Percentiles rank a stretch among this genome's conserved stretches.
Conservation (phyloP, 805 yeast species). For the Isabelozyma heimii region DNA sequence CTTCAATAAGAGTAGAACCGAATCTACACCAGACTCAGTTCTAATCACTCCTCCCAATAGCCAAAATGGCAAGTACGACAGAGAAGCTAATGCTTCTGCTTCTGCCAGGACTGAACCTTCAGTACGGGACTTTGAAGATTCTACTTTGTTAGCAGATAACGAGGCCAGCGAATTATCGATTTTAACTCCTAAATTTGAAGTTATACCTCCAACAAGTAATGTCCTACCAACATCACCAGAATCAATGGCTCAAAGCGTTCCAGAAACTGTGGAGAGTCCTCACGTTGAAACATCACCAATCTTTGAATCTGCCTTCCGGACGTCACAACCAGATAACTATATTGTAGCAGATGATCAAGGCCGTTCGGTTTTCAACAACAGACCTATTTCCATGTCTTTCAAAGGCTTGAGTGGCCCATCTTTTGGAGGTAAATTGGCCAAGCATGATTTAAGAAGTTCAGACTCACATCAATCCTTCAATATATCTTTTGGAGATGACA, state of each 20-base stretch:
- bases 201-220: conserved; percentile 7
- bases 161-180: neutral
- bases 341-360: conserved; percentile 3
- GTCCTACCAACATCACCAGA: conserved; percentile 7
- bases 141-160: conserved; percentile 4
- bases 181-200: conserved; percentile 1
- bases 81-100: neutral
- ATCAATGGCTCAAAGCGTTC: neutral
- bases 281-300: conserved; percentile 18
- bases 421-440: conserved; percentile 36
- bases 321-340: conserved; percentile 2
- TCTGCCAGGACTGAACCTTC: neutral
- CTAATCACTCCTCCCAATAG: conserved; percentile 5
- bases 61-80: neutral
- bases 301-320: conserved; percentile 13
- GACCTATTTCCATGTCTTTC: conserved; percentile 55
- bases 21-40: neutral
- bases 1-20: neutral
- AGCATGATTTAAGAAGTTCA: conserved; percentile 27
- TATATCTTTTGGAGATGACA: conserved; percentile 33
- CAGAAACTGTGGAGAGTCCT: neutral
- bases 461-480: conserved; percentile 43
- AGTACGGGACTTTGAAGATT: conserved; percentile 9
- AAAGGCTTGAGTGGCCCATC: conserved; percentile 58
- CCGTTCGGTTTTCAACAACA: conserved; percentile 9